These are phyloP conservation scores for Botrytis paeoniae DNA, from an alignment of 2,329 filamentous ascomycete species.

Conservation along the genomic window DNA sequence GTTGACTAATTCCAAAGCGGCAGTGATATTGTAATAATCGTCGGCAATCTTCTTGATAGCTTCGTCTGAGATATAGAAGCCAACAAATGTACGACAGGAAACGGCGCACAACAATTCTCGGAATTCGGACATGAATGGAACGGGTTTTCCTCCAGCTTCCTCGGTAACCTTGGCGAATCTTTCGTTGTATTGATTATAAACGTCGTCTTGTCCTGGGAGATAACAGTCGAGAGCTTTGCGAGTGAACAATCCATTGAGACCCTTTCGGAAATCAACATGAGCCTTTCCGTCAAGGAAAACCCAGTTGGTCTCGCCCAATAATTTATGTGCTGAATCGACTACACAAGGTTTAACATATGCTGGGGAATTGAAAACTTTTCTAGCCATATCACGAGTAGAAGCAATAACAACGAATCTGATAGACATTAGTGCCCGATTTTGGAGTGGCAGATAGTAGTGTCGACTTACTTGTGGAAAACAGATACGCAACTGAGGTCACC, in stretches of 20 bases:
- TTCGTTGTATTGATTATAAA: constrained; percentile 84
- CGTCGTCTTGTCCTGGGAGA: constrained; percentile 86
- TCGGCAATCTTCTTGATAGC: constrained; percentile 91
- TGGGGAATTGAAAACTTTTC: constrained; percentile 96
- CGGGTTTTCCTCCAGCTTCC: constrained; percentile 67
- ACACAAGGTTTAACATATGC: constrained; percentile 92
- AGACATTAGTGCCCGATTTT: background rate
- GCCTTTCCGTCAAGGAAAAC: constrained; percentile 94
- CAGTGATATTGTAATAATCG: constrained; percentile 96
- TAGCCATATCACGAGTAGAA: constrained; percentile 88
- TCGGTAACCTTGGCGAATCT: constrained; percentile 74
- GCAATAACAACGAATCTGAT: constrained; percentile 95
- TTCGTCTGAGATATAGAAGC: constrained; percentile 89
- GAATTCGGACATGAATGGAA: constrained; percentile 88
- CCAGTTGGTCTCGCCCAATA: constrained; percentile 90
- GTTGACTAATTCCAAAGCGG: constrained; percentile 94
- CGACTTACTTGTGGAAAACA: constrained; percentile 91
- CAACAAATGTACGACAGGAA: constrained; percentile 94
- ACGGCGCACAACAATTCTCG: constrained; percentile 93
- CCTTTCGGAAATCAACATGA: constrained; percentile 96
- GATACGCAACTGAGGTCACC: constrained; percentile 94
- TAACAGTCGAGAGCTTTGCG: constrained; percentile 83
- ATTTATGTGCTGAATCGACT: constrained; percentile 89
- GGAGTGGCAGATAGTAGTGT: background rate
- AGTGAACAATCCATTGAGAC: constrained; percentile 91